These are phyloP conservation scores for Megacollybia marginata DNA, from an alignment of 768 basidiomycete genomes.

Conservation along the genomic window DNA sequence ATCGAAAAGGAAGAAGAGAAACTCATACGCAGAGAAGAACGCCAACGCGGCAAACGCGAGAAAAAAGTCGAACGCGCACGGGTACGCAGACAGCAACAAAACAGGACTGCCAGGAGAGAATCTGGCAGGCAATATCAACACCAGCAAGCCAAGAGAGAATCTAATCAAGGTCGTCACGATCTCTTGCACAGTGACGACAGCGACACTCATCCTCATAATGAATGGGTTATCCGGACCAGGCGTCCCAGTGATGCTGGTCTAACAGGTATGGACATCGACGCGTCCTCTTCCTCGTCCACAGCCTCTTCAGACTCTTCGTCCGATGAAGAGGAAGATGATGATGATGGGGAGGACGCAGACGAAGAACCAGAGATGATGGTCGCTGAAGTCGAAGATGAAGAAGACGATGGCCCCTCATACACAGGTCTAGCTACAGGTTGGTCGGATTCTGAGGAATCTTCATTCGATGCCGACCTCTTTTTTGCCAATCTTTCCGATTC, in stretches of 20 bases:
- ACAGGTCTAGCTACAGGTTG: conserved; percentile 68
- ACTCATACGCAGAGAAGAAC: conserved; percentile 44
- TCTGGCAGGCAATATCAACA: conserved; percentile 1
- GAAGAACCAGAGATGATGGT: conserved; percentile 19
- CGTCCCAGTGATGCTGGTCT: conserved; percentile 46
- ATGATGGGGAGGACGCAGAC: conserved; percentile 41
- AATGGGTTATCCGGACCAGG: conserved; percentile 66
- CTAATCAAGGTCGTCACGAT: background rate
- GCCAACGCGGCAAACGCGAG: conserved; percentile 25
- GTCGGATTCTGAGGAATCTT: conserved; percentile 64
- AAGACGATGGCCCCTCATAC: conserved; percentile 41
- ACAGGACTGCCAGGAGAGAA: conserved; percentile 38
- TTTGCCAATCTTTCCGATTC: conserved; percentile 70
- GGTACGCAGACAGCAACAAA: conserved; percentile 52
- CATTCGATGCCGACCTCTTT: conserved; percentile 79
- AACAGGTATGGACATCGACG: conserved; percentile 58
- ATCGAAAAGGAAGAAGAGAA: conserved; percentile 57
- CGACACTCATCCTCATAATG: conserved; percentile 18
- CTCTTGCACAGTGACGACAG: background rate
- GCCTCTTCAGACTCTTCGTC: conserved; percentile 4
- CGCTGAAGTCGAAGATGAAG: conserved; percentile 30
- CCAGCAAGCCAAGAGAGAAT: background rate
- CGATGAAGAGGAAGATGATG: conserved; percentile 51
- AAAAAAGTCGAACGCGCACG: conserved; percentile 34
- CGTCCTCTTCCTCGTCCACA: background rate